Conservation (phyloP, 78 protist species). For the Anaeramoeba flamelloides region DNA sequence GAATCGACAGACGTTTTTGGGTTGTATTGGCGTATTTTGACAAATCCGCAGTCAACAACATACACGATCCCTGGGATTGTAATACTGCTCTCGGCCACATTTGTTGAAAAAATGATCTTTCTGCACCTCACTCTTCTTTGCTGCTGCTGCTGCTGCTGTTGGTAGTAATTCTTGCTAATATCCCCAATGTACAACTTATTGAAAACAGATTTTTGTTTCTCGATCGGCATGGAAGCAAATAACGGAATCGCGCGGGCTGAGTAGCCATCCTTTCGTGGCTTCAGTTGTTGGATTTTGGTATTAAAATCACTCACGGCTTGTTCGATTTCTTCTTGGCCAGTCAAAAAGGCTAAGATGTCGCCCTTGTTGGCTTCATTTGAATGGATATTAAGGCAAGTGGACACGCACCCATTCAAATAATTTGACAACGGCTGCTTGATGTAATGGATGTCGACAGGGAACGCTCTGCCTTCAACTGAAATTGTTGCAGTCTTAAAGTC, state of each 20-base stretch:
- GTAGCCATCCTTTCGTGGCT: not conserved
- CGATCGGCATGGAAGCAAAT: constrained; percentile 83
- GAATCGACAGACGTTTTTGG: not conserved
- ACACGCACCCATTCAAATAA: constrained; percentile 81
- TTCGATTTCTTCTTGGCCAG: constrained; percentile 80
- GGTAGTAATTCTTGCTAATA: too few species aligned
- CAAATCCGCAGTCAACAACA: constrained; percentile 29
- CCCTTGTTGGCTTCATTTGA: constrained; percentile 56
- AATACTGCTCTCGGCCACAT: constrained; percentile 92
- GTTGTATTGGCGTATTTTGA: constrained; percentile 13
- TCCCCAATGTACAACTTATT: too few species aligned
- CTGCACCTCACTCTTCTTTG: not conserved
- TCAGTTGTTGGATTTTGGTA: not conserved
- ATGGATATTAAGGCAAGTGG: constrained; percentile 59
- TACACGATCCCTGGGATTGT: constrained; percentile 10
- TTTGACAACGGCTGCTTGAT: constrained; percentile 77
- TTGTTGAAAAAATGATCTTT: constrained; percentile 86
- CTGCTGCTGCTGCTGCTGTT: constrained; percentile 34
- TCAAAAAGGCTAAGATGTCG: constrained; percentile 71
- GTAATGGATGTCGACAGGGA: constrained; percentile 86
- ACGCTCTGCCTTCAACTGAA: constrained; percentile 45
- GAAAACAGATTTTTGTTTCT: constrained; percentile 73
- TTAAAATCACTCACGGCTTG: not conserved
- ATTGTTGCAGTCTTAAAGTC: not conserved
- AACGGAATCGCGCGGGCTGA: constrained; percentile 43